These are phyloP conservation scores for Verticillium nubilum DNA, from an alignment of 2,329 filamentous ascomycete species.

Conservation along the genomic window DNA sequence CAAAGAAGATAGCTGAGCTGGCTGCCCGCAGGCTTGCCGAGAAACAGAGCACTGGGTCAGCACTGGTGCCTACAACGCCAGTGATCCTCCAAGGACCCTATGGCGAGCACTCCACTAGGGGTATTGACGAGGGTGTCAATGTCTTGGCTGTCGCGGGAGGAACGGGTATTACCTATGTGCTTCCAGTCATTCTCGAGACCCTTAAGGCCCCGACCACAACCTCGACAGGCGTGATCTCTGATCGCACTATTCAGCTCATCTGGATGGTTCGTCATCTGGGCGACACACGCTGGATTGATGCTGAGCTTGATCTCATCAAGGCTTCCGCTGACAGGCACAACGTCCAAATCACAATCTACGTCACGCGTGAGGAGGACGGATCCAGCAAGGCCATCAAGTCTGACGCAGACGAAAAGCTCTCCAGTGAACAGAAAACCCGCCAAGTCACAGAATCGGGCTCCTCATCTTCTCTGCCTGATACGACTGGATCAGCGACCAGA, in stretches of 20 bases:
- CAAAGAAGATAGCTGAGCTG: slow-evolving; percentile 45
- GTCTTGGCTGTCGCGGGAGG: slow-evolving; percentile 33
- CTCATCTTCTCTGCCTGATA: slow-evolving; percentile 11
- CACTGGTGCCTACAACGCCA: slow-evolving; percentile 33
- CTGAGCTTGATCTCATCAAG: slow-evolving; percentile 48
- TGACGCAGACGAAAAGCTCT: slow-evolving; percentile 10
- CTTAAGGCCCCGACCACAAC: background rate
- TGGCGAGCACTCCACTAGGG: slow-evolving; percentile 42
- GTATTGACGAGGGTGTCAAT: slow-evolving; percentile 31
- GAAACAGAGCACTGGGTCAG: background rate
- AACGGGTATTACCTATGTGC: slow-evolving; percentile 33
- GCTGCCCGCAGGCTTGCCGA: slow-evolving; percentile 18
- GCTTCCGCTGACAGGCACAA: slow-evolving; percentile 43
- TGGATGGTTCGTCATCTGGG: slow-evolving; percentile 54
- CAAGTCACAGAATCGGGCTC: background rate
- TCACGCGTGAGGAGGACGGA: slow-evolving; percentile 12
- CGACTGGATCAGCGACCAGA: slow-evolving; percentile 3
- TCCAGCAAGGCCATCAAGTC: background rate
- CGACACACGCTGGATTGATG: slow-evolving; percentile 53
- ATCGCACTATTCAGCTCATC: slow-evolving; percentile 51
- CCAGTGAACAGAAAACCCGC: background rate
- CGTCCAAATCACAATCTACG: slow-evolving; percentile 55
- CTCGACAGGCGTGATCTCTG: slow-evolving; percentile 9
- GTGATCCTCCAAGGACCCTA: slow-evolving; percentile 61
- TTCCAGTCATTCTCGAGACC: slow-evolving; percentile 31